A percentile compares a stretch with the other conserved stretches of the same genome.
Evolutionary conservation across 2,329 filamentous ascomycete species (phyloP).

Genomic region (Cordyceps cateniannulata): DNA sequence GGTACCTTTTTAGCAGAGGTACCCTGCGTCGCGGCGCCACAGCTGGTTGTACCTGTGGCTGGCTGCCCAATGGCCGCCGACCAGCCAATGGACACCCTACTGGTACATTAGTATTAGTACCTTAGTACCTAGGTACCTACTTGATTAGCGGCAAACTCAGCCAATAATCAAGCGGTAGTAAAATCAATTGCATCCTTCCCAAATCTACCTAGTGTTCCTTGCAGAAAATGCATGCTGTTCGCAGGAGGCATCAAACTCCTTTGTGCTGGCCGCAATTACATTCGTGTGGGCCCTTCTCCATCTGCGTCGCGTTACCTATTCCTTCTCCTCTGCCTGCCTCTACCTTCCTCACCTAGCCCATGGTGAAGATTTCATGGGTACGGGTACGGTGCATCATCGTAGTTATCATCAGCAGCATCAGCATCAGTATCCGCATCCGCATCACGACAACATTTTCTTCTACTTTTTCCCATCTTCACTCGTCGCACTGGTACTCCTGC

Average conservation of each 20-base stretch:
- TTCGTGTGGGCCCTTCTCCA: neutral
- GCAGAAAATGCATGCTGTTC: neutral
- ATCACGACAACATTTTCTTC: neutral
- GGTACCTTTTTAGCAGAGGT: neutral
- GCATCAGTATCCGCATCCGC: neutral
- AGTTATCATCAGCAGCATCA: too few relatives aligned
- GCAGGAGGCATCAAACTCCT: neutral
- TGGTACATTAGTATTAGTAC: too few relatives aligned
- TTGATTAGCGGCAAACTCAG: neutral
- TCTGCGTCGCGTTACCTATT: neutral
- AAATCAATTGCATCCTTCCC: neutral
- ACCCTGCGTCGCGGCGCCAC: neutral
- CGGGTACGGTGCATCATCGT: neutral
- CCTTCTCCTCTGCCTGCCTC: neutral
- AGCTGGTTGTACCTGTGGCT: neutral
- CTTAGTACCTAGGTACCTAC: too few relatives aligned
- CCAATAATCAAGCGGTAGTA: neutral
- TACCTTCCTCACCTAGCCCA: neutral
- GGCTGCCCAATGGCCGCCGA: neutral
- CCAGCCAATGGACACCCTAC: neutral
- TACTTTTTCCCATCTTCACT: neutral
- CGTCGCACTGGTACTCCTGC: neutral
- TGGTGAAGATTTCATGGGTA: neutral
- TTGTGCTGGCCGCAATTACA: neutral
- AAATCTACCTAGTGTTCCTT: neutral